Base-by-base conservation (phyloP, 768 basidiomycete genomes). In the Bullera alba region DNA sequence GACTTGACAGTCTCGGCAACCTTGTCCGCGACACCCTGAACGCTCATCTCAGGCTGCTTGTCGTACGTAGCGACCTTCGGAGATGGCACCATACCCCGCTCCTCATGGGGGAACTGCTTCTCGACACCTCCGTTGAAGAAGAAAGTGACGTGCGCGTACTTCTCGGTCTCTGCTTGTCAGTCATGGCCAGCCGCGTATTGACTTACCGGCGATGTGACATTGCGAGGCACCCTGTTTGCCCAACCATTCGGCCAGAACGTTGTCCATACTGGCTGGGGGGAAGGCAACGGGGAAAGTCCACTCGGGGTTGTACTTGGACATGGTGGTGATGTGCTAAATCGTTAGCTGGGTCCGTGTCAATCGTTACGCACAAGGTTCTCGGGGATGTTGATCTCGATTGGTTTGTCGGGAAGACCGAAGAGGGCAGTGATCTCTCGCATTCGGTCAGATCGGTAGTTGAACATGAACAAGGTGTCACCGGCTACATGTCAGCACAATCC, bases 41-140 rank as follows among this genome's bases (percentile, higher is more conserved):
- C 89, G 66, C 83, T 85, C 91, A 96, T 95, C 62, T 82, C 80
- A 2, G 91, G 91, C 57, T 86, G 78, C 63, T 85, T 79, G 75
- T 96, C 91, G 74, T 96, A 96, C 5, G 91, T 96, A 5, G 91
- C 84, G 25, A 93, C 90, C 64, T 87, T 92, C 35, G 90, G 92
- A 15, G 88, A 91, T 3, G 87, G 80, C 51, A 93, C 83, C 86
- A 95, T 83, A 69, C 83, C 78, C 15, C 92, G 78, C 59, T 87
- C 85, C 68, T 95, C 92, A 28, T 76, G 72, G 14, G 80, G 77
- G 73, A 87, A 96, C 64, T 92, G 87, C 69, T 90, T 87, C 77
- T 95, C 92, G 25, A 90, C 83, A 49, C 91, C 91, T 14, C 91
- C 92, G 73, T 93, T 95, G 80, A 95, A 93, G 80, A 93, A 95